These are phyloP conservation scores for Crithidia thermophila DNA, from an alignment of 208 protist species.

Conservation along the genomic window DNA sequence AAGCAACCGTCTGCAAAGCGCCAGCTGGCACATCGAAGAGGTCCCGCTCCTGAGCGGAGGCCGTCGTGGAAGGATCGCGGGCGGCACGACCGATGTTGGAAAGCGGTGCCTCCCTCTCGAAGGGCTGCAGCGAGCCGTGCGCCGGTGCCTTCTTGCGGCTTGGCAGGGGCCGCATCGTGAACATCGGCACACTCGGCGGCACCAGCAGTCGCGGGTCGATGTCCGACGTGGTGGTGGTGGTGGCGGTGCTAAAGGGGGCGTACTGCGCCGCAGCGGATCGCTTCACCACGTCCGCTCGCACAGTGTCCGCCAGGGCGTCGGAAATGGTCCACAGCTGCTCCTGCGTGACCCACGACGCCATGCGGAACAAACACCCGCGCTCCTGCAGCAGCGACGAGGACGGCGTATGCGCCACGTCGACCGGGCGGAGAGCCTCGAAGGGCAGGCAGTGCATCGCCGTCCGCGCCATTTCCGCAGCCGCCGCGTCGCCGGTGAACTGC, in stretches of 20 bases:
- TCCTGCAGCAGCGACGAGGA: too few species aligned
- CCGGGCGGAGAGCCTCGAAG: slow-evolving; percentile 70
- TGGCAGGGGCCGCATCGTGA: slow-evolving; percentile 24
- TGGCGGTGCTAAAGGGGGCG: slow-evolving; percentile 25
- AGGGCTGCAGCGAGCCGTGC: too few species aligned
- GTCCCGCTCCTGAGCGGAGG: slow-evolving; percentile 2
- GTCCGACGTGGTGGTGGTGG: neutral
- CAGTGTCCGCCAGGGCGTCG: slow-evolving; percentile 52
- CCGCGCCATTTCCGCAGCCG: slow-evolving; percentile 51
- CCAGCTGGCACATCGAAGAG: slow-evolving; percentile 41
- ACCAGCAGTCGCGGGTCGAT: slow-evolving; percentile 35
- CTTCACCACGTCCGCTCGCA: slow-evolving; percentile 61
- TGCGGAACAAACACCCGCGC: slow-evolving; percentile 35
- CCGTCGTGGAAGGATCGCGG: too few species aligned
- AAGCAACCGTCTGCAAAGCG: slow-evolving; percentile 47
- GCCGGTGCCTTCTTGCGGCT: neutral
- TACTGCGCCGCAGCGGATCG: slow-evolving; percentile 36
- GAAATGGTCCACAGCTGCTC: slow-evolving; percentile 58
- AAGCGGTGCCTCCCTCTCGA: too few species aligned
- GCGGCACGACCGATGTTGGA: too few species aligned
- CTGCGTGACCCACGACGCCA: slow-evolving; percentile 70
- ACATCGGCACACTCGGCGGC: slow-evolving; percentile 26
- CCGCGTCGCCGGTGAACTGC: slow-evolving; percentile 62
- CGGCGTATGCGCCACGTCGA: too few species aligned
- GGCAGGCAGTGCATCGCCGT: slow-evolving; percentile 87